Conservation (phyloP, 2,329 filamentous ascomycete genomes). For the Claviceps cyperi region DNA sequence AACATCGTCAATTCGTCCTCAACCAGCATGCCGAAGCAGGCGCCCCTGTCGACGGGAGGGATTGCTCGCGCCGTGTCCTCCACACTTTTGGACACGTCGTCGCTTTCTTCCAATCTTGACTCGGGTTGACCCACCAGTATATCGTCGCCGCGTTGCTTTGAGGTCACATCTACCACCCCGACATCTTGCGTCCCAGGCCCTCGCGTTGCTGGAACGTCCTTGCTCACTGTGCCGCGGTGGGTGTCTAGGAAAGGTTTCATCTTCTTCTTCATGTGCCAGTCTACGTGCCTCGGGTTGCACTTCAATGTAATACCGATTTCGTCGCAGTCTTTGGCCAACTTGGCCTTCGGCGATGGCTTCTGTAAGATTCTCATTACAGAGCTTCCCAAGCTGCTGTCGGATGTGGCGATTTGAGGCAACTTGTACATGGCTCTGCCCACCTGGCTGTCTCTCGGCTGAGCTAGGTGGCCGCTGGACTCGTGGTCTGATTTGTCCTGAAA, state of each 20-base stretch:
- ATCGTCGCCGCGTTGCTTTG: background rate
- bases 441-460: background rate
- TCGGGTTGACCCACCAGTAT: background rate
- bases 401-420: conserved; percentile 9
- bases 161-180: background rate
- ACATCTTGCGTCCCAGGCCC: background rate
- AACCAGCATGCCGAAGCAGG: background rate
- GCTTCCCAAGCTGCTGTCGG: conserved; percentile 8
- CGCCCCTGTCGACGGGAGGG: background rate
- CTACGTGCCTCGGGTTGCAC: conserved; percentile 7
- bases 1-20: conserved; percentile 4
- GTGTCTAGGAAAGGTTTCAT: background rate
- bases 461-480: background rate
- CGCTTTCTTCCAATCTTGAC: background rate
- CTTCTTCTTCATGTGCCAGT: conserved; percentile 3
- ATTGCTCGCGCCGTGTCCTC: no score
- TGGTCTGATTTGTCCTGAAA: background rate
- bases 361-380: conserved; percentile 10
- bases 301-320: conserved; percentile 18
- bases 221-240: background rate
- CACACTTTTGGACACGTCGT: background rate
- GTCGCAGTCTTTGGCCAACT: conserved; percentile 9
- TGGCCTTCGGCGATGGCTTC: conserved; percentile 15
- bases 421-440: conserved; percentile 11
- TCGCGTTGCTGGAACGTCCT: background rate